phyloP scores from a whole-genome alignment of 1,284 basidiomycete genomes.

The Phylloboletellus chloephorus region DNA sequence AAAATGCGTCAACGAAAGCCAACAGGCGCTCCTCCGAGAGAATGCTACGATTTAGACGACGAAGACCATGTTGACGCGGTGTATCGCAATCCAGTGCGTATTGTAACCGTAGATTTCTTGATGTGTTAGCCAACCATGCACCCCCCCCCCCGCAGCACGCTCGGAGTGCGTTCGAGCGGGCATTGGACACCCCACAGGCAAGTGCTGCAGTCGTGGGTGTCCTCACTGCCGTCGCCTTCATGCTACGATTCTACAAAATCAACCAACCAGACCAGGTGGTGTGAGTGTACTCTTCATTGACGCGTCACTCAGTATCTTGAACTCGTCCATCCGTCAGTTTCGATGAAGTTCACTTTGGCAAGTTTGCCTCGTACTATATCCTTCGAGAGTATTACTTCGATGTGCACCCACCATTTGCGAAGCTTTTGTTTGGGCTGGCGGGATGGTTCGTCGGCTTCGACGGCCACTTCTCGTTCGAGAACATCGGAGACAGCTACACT shows the following conservation, averaged over 20 bases:
- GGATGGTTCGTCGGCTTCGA: conserved; percentile 98
- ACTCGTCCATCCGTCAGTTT: conserved; percentile 50
- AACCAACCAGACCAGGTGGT: conserved; percentile 92
- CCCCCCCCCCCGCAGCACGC: conserved; percentile 34
- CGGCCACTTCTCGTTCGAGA: conserved; percentile 89
- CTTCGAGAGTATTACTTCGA: conserved; percentile 96
- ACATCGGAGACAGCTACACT: conserved; percentile 92
- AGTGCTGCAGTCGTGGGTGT: conserved; percentile 54
- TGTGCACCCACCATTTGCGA: conserved; percentile 96
- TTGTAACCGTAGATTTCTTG: neutral
- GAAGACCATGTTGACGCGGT: conserved; percentile 33
- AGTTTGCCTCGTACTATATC: conserved; percentile 91
- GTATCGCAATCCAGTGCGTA: conserved; percentile 28
- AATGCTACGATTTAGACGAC: conserved; percentile 31
- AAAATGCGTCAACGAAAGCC: conserved; percentile 32
- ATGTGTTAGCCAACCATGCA: conserved; percentile 6
- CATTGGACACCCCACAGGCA: conserved; percentile 55
- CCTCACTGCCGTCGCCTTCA: conserved; percentile 72
- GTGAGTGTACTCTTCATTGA: conserved; percentile 45
- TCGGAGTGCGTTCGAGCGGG: conserved; percentile 53
- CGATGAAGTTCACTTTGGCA: conserved; percentile 96
- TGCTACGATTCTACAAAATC: conserved; percentile 89
- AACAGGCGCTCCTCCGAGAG: conserved; percentile 19
- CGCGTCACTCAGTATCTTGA: neutral
- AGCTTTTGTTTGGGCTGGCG: conserved; percentile 85